Base-by-base conservation (phyloP, 1,284 basidiomycete species). In the Moesziomyces sp. region DNA sequence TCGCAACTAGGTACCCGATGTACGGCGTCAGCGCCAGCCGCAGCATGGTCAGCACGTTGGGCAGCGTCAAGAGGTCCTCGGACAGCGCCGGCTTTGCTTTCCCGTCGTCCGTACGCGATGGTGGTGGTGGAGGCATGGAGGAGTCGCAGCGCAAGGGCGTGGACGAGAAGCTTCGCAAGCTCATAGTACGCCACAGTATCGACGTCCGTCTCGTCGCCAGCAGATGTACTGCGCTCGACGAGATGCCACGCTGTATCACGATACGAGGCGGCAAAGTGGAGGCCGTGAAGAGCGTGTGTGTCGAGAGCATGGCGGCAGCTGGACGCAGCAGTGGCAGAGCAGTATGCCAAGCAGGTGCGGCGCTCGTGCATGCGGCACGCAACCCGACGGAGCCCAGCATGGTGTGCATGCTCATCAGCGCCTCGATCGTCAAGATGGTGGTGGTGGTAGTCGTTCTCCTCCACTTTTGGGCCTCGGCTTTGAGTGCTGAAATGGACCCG, bases 31-130 rank as follows among this genome's bases (percentile, higher is more conserved):
- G 88, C 18, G 90, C 79, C 71, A 99, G 94, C 35, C 96, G 89
- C 3, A 92, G 93, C 14, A 91, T 80, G 3, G 96, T 99, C 50
- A 99, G 87, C 5, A 93, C 83, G 84, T 99, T 99, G 0, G 96
- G 96, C 40, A 97, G 81, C 0, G 96, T 99, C 85, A 96, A 96
- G 51, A 97, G 94, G 79, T 97, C 95, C 86, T 99, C 96, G 53
- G 87, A 79, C 5, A 77, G 66, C 10, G 55, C 57, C 24, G 55
- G 67, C 45, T 60, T 56, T 3, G 50, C 49, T n/a, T 40, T 16
- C 0, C 5, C 38, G 1, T 40, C 3, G 16, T 18, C 16, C 16
- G 16, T n/a, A 2, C 28, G 19, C 6, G 52, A 9, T 6, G 57
- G 87, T 1, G 88, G 78, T 43, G 85, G 82, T 21, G 63, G 23